A percentile compares a stretch with the other conserved stretches of the same genome.
Evolutionary conservation across 2,329 filamentous ascomycete genomes (phyloP).

Genomic region (Nannizziopsis barbatae): DNA sequence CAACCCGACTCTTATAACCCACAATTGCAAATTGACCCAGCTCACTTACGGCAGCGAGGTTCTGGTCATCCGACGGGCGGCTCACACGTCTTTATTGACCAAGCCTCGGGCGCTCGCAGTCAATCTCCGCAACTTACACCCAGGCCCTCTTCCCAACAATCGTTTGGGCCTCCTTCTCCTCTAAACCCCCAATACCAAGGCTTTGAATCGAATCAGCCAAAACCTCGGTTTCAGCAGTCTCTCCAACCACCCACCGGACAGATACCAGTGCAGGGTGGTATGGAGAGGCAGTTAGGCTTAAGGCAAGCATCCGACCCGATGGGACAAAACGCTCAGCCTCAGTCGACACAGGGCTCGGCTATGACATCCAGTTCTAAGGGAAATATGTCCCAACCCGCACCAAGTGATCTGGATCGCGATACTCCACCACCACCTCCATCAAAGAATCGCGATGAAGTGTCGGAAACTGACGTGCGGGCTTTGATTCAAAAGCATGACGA

Average conservation of each 20-base stretch:
- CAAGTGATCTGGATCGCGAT: constrained; percentile 36
- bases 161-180: constrained; percentile 28
- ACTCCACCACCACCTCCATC: constrained; percentile 35
- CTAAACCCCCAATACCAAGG: constrained; percentile 16
- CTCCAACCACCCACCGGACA: constrained; percentile 13
- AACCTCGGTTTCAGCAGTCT: constrained; percentile 15
- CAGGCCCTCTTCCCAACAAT: constrained; percentile 28
- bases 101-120: constrained; percentile 13
- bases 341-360: constrained; percentile 13
- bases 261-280: constrained; percentile 10
- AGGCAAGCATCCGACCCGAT: constrained; percentile 13
- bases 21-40: constrained; percentile 18
- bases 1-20: constrained; percentile 15
- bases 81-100: constrained; percentile 17
- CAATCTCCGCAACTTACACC: constrained; percentile 18
- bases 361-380: constrained; percentile 21
- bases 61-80: constrained; percentile 17
- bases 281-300: constrained; percentile 16
- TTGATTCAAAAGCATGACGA: constrained; percentile 37
- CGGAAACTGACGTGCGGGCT: constrained; percentile 36
- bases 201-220: constrained; percentile 19
- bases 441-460: constrained; percentile 31
- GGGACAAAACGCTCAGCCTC: constrained; percentile 6
- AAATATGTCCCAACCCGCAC: constrained; percentile 22
- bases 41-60: constrained; percentile 21